phyloP scores from a whole-genome alignment of 2,329 filamentous ascomycete species.

The Rhynchosporium secalis region DNA sequence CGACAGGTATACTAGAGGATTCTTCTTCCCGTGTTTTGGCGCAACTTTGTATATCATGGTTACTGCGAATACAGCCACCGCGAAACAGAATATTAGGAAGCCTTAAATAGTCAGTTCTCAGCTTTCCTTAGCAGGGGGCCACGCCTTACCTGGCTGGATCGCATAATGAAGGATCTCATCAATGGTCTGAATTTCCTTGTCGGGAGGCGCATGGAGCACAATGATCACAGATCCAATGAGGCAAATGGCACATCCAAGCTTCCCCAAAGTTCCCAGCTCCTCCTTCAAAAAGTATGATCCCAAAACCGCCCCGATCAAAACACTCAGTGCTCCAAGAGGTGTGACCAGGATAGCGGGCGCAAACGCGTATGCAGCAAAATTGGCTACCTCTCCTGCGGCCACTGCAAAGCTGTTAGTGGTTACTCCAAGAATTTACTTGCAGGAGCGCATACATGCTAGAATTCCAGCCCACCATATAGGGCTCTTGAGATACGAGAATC shows the following conservation, averaged over 20 bases:
- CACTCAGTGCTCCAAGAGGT: conserved; percentile 87
- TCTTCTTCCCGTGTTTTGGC: conserved; percentile 87
- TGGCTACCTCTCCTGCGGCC: conserved; percentile 89
- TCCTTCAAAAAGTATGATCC: conserved; percentile 94
- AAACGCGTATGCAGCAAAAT: conserved; percentile 97
- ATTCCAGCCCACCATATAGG: conserved; percentile 99
- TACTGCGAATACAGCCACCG: conserved; percentile 78
- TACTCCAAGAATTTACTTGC: conserved; percentile 2
- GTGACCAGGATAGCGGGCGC: conserved; percentile 98
- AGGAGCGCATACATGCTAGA: conserved; percentile 66
- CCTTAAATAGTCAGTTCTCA: conserved; percentile 51
- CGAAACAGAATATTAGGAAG: conserved; percentile 82
- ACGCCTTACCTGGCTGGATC: conserved; percentile 75
- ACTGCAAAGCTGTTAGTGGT: conserved; percentile 54
- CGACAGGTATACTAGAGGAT: conserved; percentile 92
- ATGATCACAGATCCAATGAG: conserved; percentile 96
- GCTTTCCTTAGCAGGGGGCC: background rate
- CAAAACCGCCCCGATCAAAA: conserved; percentile 90
- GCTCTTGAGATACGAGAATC: conserved; percentile 89
- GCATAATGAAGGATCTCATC: conserved; percentile 91
- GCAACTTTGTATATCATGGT: conserved; percentile 97
- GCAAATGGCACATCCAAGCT: conserved; percentile 93
- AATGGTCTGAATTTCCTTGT: conserved; percentile 86
- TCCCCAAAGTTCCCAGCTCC: conserved; percentile 84
- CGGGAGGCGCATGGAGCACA: conserved; percentile 92